Conservation (phyloP, 2,329 filamentous ascomycete genomes). For the Ceratocystis eucalypticola region DNA sequence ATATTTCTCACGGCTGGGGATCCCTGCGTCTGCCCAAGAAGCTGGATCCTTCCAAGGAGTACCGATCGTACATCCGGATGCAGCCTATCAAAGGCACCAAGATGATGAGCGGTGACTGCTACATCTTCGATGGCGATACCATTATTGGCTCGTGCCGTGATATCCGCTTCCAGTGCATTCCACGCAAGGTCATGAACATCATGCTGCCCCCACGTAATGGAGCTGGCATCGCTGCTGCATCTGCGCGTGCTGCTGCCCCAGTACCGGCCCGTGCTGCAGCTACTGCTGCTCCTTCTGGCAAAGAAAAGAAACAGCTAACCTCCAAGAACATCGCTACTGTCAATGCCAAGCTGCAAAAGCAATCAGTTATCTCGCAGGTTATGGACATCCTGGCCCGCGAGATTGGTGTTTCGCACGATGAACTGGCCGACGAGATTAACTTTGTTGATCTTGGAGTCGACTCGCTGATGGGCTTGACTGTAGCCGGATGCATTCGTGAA, state of each 20-base stretch:
- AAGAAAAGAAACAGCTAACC: slow-evolving; percentile 35
- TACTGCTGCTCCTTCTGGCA: slow-evolving; percentile 24
- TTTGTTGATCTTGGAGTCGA: slow-evolving; percentile 47
- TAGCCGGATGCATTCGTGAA: slow-evolving; percentile 43
- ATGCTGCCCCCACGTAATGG: slow-evolving; percentile 49
- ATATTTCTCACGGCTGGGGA: slow-evolving; percentile 48
- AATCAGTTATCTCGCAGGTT: slow-evolving; percentile 30
- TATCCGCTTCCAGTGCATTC: slow-evolving; percentile 54
- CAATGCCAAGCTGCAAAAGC: slow-evolving; percentile 37
- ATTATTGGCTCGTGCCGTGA: slow-evolving; percentile 39
- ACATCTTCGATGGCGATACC: slow-evolving; percentile 39
- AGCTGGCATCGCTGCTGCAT: slow-evolving; percentile 28
- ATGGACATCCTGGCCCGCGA: slow-evolving; percentile 44
- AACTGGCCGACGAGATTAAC: slow-evolving; percentile 42
- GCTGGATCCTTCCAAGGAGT: slow-evolving; percentile 33
- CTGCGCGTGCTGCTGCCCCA: slow-evolving; percentile 26
- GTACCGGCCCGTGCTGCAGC: slow-evolving; percentile 27
- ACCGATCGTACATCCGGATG: slow-evolving; percentile 46
- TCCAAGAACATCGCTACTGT: slow-evolving; percentile 35
- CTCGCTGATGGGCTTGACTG: slow-evolving; percentile 47
- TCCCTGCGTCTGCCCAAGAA: slow-evolving; percentile 38
- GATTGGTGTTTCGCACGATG: slow-evolving; percentile 40
- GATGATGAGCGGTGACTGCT: slow-evolving; percentile 40
- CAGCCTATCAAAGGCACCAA: slow-evolving; percentile 37
- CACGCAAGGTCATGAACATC: slow-evolving; percentile 51